phyloP scores from a whole-genome alignment of 1,139 yeast species.

The Magnusiomyces fungicola region DNA sequence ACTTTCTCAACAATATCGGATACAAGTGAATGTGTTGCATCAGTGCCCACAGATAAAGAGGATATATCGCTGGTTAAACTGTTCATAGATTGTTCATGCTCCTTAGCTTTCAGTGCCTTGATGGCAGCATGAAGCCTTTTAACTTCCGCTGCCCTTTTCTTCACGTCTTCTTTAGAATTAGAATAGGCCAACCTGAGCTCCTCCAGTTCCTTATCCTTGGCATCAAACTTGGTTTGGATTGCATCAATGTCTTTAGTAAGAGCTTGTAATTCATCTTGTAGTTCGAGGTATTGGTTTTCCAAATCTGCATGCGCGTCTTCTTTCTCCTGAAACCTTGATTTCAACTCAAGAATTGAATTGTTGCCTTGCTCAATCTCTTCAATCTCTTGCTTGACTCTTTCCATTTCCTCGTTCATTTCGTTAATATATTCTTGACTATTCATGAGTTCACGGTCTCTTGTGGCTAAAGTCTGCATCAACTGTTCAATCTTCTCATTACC shows the following conservation, averaged over 20 bases:
- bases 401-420: not conserved
- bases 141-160: not conserved
- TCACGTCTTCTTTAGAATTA: not conserved
- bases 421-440: not conserved
- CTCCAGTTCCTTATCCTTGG: conserved; percentile 3
- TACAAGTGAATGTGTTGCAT: not conserved
- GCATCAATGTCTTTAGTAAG: not conserved
- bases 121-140: not conserved
- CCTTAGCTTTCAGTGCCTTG: not conserved
- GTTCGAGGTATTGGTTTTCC: not conserved
- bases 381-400: not conserved
- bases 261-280: not conserved
- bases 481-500: not conserved
- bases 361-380: not conserved
- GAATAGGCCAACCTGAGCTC: not conserved
- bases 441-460: not conserved
- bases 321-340: not conserved
- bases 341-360: not conserved
- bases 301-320: not conserved
- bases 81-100: not conserved
- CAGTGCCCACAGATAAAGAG: not conserved
- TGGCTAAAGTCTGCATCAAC: not conserved
- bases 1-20: not conserved
- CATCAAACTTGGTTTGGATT: not conserved
- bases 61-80: not conserved